Percentiles rank a stretch among this genome's conserved stretches.
These are phyloP conservation scores for Daldinia sp. DNA, from an alignment of 2,329 filamentous ascomycete genomes.

Conservation along the genomic window DNA sequence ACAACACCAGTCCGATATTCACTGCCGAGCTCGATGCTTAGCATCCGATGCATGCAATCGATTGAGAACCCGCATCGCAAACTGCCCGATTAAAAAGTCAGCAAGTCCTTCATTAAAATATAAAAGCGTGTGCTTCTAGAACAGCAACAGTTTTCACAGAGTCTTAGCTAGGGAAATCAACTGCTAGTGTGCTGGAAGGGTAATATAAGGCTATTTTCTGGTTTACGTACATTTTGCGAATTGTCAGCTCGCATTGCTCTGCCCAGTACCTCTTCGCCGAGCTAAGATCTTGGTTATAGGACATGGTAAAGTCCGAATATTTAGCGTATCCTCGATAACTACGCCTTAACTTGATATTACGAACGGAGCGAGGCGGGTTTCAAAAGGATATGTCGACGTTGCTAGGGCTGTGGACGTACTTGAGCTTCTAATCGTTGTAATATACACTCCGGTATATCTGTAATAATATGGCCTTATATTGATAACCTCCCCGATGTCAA, in stretches of 20 bases:
- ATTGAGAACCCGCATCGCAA: slow-evolving; percentile 22
- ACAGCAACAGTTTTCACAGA: too few species aligned
- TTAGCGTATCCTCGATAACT: background rate
- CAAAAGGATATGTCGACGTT: too few species aligned
- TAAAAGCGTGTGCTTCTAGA: too few species aligned
- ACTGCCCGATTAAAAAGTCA: background rate
- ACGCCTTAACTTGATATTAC: too few species aligned
- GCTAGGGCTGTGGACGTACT: too few species aligned
- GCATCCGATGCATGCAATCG: slow-evolving; percentile 1
- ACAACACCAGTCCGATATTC: slow-evolving; percentile 9
- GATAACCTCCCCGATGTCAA: too few species aligned
- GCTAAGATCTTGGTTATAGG: background rate
- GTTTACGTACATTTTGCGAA: slow-evolving; percentile 12
- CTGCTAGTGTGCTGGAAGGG: background rate
- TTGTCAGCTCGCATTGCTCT: slow-evolving; percentile 16
- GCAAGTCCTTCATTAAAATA: too few species aligned
- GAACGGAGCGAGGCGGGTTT: too few species aligned
- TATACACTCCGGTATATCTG: too few species aligned
- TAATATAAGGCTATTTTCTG: background rate
- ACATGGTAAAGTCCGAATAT: background rate
- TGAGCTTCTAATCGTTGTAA: too few species aligned
- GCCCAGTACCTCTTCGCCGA: slow-evolving; percentile 6
- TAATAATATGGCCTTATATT: too few species aligned
- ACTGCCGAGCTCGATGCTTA: slow-evolving; percentile 13
- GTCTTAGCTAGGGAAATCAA: background rate